Evolutionary conservation across 2,329 filamentous ascomycete genomes (phyloP).

Genomic region (Lachnellula subtilissima): DNA sequence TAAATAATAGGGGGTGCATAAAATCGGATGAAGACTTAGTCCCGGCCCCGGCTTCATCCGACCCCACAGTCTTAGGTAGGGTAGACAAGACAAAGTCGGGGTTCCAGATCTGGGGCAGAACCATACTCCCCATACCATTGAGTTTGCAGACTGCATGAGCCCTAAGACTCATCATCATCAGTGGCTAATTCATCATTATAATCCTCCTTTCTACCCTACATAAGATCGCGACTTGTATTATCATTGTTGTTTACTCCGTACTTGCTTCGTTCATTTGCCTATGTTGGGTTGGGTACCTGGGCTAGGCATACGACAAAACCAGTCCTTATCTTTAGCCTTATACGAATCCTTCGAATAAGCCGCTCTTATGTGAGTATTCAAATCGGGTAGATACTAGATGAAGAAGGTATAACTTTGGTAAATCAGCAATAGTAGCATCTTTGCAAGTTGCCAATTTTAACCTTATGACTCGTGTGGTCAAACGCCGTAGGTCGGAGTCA

Average conservation of each 20-base stretch:
- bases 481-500: too few relatives aligned
- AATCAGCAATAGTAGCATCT: too few relatives aligned
- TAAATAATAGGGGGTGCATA: too few relatives aligned
- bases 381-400: background rate
- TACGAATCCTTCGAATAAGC: background rate
- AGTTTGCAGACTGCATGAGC: background rate
- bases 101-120: background rate
- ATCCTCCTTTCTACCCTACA: background rate
- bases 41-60: background rate
- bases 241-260: too few relatives aligned
- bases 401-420: too few relatives aligned
- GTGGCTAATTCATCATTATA: background rate
- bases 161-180: background rate
- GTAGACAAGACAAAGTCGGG: too few relatives aligned
- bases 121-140: background rate
- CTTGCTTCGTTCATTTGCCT: too few relatives aligned
- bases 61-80: background rate
- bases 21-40: too few relatives aligned
- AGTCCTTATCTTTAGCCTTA: background rate
- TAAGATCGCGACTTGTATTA: background rate
- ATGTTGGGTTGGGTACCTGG: background rate
- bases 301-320: background rate
- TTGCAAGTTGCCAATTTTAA: too few relatives aligned
- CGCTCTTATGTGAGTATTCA: background rate
- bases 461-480: too few relatives aligned